Percentiles rank a stretch among this genome's conserved stretches.
Evolutionary conservation across 192 early-diverging fungal genomes (phyloP).

Genomic region (Backusella luteola): DNA sequence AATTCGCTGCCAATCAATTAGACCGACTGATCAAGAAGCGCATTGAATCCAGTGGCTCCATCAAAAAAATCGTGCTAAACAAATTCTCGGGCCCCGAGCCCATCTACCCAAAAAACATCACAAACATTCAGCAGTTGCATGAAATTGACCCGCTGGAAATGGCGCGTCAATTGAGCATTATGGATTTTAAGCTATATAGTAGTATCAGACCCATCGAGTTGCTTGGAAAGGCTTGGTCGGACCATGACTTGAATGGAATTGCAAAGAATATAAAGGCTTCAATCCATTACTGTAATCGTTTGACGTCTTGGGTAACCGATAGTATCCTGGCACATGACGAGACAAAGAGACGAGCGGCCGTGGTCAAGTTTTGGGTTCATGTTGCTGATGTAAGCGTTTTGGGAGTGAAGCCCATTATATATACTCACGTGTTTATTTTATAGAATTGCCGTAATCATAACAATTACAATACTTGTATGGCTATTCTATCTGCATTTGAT

Average conservation of each 20-base stretch:
- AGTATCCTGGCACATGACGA: conserved; percentile 82
- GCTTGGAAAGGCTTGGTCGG: conserved; percentile 86
- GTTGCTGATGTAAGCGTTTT: conserved; percentile 62
- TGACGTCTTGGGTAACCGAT: conserved; percentile 87
- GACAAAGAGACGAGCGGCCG: conserved; percentile 67
- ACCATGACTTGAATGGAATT: conserved; percentile 47
- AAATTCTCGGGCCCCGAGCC: conserved; percentile 64
- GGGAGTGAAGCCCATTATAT: not conserved
- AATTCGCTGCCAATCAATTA: conserved; percentile 6
- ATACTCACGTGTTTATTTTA: not conserved
- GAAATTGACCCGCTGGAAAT: conserved; percentile 91
- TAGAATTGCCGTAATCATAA: conserved; percentile 79
- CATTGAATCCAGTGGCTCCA: conserved; percentile 11
- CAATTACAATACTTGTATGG: conserved; percentile 93
- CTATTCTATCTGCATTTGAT: conserved; percentile 86
- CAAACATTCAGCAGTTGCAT: conserved; percentile 63
- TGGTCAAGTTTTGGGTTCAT: conserved; percentile 82
- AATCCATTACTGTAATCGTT: conserved; percentile 78
- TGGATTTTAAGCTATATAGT: conserved; percentile 78
- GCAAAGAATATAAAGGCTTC: conserved; percentile 86
- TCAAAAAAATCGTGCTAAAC: conserved; percentile 63
- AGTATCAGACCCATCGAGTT: conserved; percentile 87
- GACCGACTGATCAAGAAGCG: conserved; percentile 6
- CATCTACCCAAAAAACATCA: conserved; percentile 76
- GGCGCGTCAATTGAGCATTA: conserved; percentile 91